Evolutionary conservation across 257 asterid genomes (phyloP), one percentile per base, ranked within the genome.

Genomic region (Solanum lignicaule): DNA sequence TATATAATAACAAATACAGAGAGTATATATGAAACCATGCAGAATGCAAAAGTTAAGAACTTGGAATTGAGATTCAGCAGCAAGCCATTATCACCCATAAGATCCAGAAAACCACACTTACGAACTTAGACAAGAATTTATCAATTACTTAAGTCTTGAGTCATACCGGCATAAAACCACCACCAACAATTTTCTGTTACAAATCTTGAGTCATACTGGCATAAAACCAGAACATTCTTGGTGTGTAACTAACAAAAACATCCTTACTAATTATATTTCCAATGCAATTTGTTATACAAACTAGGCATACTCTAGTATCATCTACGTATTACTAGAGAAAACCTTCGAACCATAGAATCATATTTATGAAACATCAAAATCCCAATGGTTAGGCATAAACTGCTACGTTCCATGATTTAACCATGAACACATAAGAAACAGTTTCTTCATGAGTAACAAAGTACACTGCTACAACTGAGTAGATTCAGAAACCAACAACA

Each of bases 1-100:
- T 96, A 87, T 66, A 87, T 60, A 72, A 83, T 83, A 87, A 68
- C 81, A 87, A 75, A 58, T 83, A 76, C 52, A 68, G 36, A 31
- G 6, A 29, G 69, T 7, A 23, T 81, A 8, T 27, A 27, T 27
- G 85, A 81, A 81, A 2, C 39, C 27, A 46, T 46, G 39, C 12
- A 81, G 65, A 46, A 81, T 81, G 68, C 20, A 46, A 29, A 81
- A 81, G 68, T 25, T 16, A 46, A 46, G 66, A 25, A 36, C 66
- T 15, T 43, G 66, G 39, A 81, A 46, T 43, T 81, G 68, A 81
- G 25, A 46, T 46, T 27, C 8, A 5, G 66, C 18, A 27, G 27
- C 27, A 79, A 9, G 66, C 36, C 25, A 46, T 3, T 81, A 43
- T 81, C 68, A 81, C 68, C 38, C 39, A 27, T 5, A 81, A 81